A percentile compares a stretch with the other conserved stretches of the same genome.
Evolutionary conservation across 2,329 filamentous ascomycete genomes (phyloP).

Genomic region (Colletotrichum sp.): DNA sequence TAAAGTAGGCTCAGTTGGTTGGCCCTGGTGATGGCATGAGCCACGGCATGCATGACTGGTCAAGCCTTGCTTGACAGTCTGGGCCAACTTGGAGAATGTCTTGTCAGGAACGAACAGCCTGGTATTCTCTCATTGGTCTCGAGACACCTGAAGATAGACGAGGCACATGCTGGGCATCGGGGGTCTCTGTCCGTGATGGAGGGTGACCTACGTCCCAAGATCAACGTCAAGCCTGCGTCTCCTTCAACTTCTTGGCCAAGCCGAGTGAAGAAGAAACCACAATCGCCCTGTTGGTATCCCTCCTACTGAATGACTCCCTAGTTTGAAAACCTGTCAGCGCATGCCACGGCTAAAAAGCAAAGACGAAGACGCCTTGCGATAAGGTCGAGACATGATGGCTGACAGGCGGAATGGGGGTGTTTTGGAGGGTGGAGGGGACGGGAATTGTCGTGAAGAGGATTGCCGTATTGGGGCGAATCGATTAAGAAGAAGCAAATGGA

Average conservation of each 20-base stretch:
- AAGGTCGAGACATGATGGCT: slow-evolving; percentile 1
- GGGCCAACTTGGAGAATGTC: neutral
- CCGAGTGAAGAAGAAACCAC: neutral
- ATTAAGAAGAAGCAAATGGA: neutral
- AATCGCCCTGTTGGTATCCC: neutral
- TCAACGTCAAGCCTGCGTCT: neutral
- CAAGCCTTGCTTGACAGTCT: neutral
- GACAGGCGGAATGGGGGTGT: neutral
- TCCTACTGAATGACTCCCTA: neutral
- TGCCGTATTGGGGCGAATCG: slow-evolving; percentile 5
- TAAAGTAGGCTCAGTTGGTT: neutral
- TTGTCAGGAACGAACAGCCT: slow-evolving; percentile 13
- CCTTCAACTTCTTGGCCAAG: neutral
- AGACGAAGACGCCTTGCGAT: neutral
- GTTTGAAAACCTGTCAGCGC: neutral
- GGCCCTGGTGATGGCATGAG: neutral
- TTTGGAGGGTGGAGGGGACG: neutral
- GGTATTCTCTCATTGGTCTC: neutral
- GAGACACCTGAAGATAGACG: neutral
- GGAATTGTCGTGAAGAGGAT: slow-evolving; percentile 14
- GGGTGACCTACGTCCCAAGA: neutral
- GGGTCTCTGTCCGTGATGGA: neutral
- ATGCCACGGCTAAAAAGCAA: neutral
- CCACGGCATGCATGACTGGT: neutral
- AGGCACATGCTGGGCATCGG: slow-evolving; percentile 7